Evolutionary conservation across 208 protist genomes (phyloP).

Genomic region (Leishmania turanica): DNA sequence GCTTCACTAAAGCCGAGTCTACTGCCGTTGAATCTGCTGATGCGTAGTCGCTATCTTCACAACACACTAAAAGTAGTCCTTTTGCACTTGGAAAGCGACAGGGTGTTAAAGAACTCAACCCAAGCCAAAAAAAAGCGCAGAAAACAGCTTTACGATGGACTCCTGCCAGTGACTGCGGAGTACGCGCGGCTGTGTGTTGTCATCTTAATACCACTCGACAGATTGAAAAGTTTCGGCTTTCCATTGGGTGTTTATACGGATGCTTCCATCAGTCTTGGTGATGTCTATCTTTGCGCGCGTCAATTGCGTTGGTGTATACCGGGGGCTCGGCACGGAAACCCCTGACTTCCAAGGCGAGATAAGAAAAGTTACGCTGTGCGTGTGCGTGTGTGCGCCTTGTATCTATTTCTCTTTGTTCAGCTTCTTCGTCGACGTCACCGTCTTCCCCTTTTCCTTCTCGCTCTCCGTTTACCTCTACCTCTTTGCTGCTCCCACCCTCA

Average conservation of each 20-base stretch:
- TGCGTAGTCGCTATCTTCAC: constrained; percentile 3
- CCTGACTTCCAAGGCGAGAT: not conserved
- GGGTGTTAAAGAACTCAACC: not conserved
- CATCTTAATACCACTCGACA: too few species aligned
- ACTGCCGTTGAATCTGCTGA: constrained; percentile 8
- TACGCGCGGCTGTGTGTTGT: not conserved
- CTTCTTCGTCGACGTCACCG: not conserved
- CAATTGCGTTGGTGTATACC: not conserved
- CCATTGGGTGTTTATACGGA: not conserved
- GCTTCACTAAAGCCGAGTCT: not conserved
- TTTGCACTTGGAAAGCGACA: not conserved
- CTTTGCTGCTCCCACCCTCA: not conserved
- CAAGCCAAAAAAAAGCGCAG: not conserved
- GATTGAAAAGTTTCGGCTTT: not conserved
- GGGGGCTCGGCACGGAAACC: not conserved
- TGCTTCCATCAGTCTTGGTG: not conserved
- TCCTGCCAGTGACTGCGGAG: not conserved
- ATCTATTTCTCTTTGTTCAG: not conserved
- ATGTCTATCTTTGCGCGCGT: not conserved
- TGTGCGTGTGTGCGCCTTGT: too few species aligned
- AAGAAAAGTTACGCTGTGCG: not conserved
- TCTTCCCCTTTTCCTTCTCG: not conserved
- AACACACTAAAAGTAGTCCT: not conserved
- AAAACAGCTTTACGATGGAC: not conserved
- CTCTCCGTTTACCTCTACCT: not conserved